Conservation (phyloP, 2,329 filamentous ascomycete species). For the Mycosphaerelloides madeirae region DNA sequence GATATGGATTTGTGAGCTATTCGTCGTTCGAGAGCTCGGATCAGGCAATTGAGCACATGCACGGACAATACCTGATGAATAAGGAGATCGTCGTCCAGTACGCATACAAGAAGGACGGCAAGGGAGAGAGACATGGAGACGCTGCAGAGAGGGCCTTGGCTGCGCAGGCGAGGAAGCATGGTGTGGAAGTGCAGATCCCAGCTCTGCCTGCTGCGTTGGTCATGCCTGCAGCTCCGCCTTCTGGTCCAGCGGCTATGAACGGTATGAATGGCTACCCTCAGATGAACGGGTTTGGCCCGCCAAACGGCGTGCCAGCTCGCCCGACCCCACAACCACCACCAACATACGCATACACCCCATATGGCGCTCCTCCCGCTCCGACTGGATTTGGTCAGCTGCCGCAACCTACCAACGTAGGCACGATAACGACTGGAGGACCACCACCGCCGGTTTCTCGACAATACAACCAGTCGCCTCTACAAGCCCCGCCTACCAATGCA, state of each 20-base stretch:
- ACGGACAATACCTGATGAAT: constrained; percentile 94
- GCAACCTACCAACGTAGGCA: constrained; percentile 13
- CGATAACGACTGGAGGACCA: constrained; percentile 11
- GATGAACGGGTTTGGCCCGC: constrained; percentile 27
- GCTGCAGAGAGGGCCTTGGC: constrained; percentile 88
- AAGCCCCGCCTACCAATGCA: constrained; percentile 55
- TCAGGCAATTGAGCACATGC: constrained; percentile 84
- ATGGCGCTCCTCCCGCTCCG: constrained; percentile 16
- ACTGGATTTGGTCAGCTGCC: constrained; percentile 14
- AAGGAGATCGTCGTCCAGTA: constrained; percentile 96
- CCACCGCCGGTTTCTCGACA: constrained; percentile 20
- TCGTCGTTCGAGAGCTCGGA: constrained; percentile 91
- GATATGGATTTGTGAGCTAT: constrained; percentile 94
- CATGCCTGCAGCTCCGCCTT: constrained; percentile 37
- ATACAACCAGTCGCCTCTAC: constrained; percentile 45
- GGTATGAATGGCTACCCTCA: constrained; percentile 17
- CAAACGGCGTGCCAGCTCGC: constrained; percentile 33
- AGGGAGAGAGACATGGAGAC: constrained; percentile 93
- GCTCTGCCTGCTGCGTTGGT: constrained; percentile 71
- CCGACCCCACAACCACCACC: constrained; percentile 19
- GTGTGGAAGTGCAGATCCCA: constrained; percentile 77
- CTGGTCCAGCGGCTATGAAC: constrained; percentile 42
- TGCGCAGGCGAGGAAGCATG: constrained; percentile 87
- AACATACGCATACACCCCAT: constrained; percentile 10
- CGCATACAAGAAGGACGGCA: constrained; percentile 98